Conservation (phyloP, 495 filamentous ascomycete species). For the Penicillium herquei region DNA sequence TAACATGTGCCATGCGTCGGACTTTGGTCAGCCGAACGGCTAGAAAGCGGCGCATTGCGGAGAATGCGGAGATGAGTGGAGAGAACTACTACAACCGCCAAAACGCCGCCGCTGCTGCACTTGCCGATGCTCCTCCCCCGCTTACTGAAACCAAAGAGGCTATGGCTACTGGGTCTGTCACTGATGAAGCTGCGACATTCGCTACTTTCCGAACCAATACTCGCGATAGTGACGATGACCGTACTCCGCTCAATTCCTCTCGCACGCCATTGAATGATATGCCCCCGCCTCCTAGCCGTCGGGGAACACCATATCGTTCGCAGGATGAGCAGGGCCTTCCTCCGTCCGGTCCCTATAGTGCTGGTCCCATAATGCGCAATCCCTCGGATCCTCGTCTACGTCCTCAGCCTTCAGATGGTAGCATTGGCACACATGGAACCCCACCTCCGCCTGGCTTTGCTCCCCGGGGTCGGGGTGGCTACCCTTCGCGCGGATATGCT, state of each 20-base stretch:
- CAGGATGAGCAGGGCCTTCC: slow-evolving; percentile 70
- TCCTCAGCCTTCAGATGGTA: slow-evolving; percentile 60
- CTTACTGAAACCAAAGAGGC: slow-evolving; percentile 53
- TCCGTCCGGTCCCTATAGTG: slow-evolving; percentile 35
- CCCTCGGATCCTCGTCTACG: slow-evolving; percentile 52
- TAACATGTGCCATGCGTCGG: slow-evolving; percentile 95
- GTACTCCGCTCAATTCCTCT: slow-evolving; percentile 70
- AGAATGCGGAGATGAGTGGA: slow-evolving; percentile 94
- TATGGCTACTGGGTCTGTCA: slow-evolving; percentile 46
- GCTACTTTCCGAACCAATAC: slow-evolving; percentile 71
- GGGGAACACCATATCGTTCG: slow-evolving; percentile 33
- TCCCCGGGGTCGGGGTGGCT: slow-evolving; percentile 54
- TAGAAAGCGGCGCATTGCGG: slow-evolving; percentile 82
- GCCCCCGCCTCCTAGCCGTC: slow-evolving; percentile 19
- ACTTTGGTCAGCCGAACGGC: slow-evolving; percentile 91
- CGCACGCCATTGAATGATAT: slow-evolving; percentile 36
- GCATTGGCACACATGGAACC: slow-evolving; percentile 51
- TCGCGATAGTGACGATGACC: slow-evolving; percentile 70
- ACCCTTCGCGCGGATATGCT: slow-evolving; percentile 57
- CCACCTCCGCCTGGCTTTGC: slow-evolving; percentile 46
- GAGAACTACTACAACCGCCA: slow-evolving; percentile 84
- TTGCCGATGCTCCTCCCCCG: slow-evolving; percentile 34
- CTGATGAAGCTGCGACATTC: slow-evolving; percentile 62
- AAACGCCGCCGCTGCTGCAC: slow-evolving; percentile 45
- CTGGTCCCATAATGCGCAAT: slow-evolving; percentile 39